Evolutionary conservation across 2,329 filamentous ascomycete species (phyloP), one percentile per base, ranked within the genome.

Genomic region (Ploettnerulaceae sp.): DNA sequence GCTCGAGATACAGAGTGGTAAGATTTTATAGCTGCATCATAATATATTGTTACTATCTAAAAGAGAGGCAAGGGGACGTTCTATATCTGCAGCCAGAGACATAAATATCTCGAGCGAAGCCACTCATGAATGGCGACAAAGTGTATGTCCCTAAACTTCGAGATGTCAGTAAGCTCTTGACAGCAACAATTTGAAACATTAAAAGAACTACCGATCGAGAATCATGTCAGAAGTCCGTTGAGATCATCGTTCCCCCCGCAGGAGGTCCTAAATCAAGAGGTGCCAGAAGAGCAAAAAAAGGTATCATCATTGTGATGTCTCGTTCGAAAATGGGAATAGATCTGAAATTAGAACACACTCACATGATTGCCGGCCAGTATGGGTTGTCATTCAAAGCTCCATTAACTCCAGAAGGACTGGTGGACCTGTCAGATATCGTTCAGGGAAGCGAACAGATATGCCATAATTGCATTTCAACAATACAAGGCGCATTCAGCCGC

Each of bases 241-340:
- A 55, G 49, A 51, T 59, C 55, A 57, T 56, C 29, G 57, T 49
- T 45, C 25, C 47, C 48, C 44, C 49, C 52, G 51, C 47, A 57
- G 52, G 48, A 51, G 45, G 31, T 49, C 15, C 51, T 56, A 50
- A 54, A 50, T 55, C 89, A 93, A 95, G 89, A 95, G 89, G 89
- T 95, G 89, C 89, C 89, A 95, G 87, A 94, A 90, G 84, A 71
- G 69, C 70, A 70, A 69, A 70, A 66, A 69, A 71, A 74, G 68
- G 63, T 81, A 77, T 91, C 86, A 90, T 91, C 86, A 89, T 77
- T 53, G 3, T 47, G 38, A 49, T 41, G 38, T 48, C 37, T 48
- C 49, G 43, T 43, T 24, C 31, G 22, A 28, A 18, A 33, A 45
- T 40, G 17, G 32, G 20, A 26, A 21, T 15, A 9, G 6, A 15